Base-by-base conservation (phyloP, 495 filamentous ascomycete species). In the Neurospora discreta region DNA sequence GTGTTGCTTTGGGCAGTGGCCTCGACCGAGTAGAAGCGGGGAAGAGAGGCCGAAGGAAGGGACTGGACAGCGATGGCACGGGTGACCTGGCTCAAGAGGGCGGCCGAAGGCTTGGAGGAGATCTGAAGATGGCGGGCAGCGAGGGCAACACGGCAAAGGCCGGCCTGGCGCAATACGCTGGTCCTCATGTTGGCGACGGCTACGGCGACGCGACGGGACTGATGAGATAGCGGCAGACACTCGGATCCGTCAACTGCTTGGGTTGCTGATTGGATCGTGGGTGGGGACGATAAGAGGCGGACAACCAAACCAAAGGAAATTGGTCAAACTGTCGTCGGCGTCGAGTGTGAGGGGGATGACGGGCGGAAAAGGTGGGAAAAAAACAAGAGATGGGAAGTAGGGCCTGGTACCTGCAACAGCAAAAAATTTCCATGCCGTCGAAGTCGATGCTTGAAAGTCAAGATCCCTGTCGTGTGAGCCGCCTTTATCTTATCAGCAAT, bases 21-120 rank as follows among this genome's bases (percentile, higher is more conserved):
- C 70, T 79, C 80, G 69, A 74, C 74, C 36, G 83, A 83, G 75
- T 84, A 85, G 73, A 80, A 73, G 16, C 82, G 81, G 23, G 75
- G 65, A 39, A 76, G 73, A 18, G 68, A 71, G 71, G 33, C 75
- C 71, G 73, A 73, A 43, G 77, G 69, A 44, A 73, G 72, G 39
- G 71, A 72, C 5, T 71, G 72, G n/a, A 70, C 69, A 18, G 41
- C 75, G 60, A 71, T 44, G 9, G 20, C 41, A 26, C 68, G 70
- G 71, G 77, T 58, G 18, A 73, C 8, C 23, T 72, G 71, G 5
- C 73, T 16, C 72, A 77, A 42, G 67, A 71, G 58, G 69, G 71
- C 70, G 15, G 72, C 43, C 3, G 71, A 68, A 8, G 78, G 60
- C 71, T 77, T 74, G 69, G 75, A 77, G 36, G 72, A 74, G 60